Base-by-base conservation (phyloP, 192 early-diverging fungal species). In the Helicostylum pulchrum region DNA sequence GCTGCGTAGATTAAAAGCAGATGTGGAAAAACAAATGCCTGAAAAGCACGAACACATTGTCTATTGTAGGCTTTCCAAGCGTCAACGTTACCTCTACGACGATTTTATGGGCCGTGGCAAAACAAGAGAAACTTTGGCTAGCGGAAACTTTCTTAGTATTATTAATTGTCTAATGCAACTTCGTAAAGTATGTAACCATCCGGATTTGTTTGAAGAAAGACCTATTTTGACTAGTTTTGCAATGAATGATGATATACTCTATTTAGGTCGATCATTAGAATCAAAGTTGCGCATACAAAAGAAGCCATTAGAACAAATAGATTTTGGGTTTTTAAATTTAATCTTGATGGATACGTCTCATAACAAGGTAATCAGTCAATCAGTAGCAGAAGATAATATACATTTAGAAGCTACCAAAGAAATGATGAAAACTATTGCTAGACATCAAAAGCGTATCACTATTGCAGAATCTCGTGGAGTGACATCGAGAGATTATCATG, bases 101-200 rank as follows among this genome's bases (percentile, higher is more conserved):
- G 89, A 90, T 30, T 90, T 87, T 54, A 92, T 94, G 92, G 81
- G 83, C 19, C 86, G 92, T 7, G 83, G 88, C 23, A 88, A 88
- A 70, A 94, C 92, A 8, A 85, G 82, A 42, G 87, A 88, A 50
- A 88, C 86, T 2, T 72, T 94, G 30, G 78, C 78, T 9, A 75
- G 79, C 2, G 90, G 88, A 14, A 86, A 90, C 55, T 92, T 91
- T 61, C 52, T 92, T 64, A 85, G 83, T 62, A 88, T 89, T 32
- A 89, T 90, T 64, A 87, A 87, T 53, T 87, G 85, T 26, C 50
- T 92, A 56, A 86, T 86, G 86, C 88, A 92, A 71, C 76, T 90
- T 53, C 86, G 88, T 50, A 78, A 84, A 62, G 80, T 85, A 42
- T 76, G 88, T 60, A 80, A 83, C 63, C 66, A 78, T 34, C 75